Percentiles rank a stretch among this genome's conserved stretches.
Evolutionary conservation across 129 eudicot genomes (phyloP).

Genomic region (Oenanthe sinensis): DNA sequence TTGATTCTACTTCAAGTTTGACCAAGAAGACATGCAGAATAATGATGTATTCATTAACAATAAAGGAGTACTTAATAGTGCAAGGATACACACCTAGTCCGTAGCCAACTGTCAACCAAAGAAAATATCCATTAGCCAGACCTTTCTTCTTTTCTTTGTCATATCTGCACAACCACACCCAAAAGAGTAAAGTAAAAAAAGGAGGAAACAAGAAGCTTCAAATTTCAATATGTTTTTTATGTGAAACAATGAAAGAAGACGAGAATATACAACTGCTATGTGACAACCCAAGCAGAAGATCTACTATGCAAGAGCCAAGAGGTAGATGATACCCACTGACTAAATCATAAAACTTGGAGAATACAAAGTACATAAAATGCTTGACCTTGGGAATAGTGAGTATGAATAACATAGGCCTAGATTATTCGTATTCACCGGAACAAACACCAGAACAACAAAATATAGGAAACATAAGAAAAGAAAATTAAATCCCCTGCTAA

Average conservation of each 20-base stretch:
- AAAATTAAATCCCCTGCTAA: not conserved
- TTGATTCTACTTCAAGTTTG: not conserved
- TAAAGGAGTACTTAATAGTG: not conserved
- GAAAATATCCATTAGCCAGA: slow-evolving; percentile 53
- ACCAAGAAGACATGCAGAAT: not conserved
- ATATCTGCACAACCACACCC: slow-evolving; percentile 41
- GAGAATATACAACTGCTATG: not conserved
- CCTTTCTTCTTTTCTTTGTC: slow-evolving; percentile 64
- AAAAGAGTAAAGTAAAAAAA: not conserved
- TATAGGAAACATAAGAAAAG: not conserved
- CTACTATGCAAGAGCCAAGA: not conserved
- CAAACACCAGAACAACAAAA: not conserved
- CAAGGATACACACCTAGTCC: slow-evolving; percentile 58
- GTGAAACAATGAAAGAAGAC: not conserved
- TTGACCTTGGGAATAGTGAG: not conserved
- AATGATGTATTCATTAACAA: not conserved
- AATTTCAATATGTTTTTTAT: not conserved
- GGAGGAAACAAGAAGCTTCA: not conserved
- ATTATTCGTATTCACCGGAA: not conserved
- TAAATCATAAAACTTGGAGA: not conserved
- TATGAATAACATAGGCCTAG: not conserved
- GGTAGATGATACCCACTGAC: not conserved
- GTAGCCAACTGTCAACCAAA: slow-evolving; percentile 75
- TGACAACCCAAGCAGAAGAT: not conserved
- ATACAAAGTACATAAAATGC: not conserved